Conservation (phyloP, 345 rosid genomes). For the Acer saccharum region DNA sequence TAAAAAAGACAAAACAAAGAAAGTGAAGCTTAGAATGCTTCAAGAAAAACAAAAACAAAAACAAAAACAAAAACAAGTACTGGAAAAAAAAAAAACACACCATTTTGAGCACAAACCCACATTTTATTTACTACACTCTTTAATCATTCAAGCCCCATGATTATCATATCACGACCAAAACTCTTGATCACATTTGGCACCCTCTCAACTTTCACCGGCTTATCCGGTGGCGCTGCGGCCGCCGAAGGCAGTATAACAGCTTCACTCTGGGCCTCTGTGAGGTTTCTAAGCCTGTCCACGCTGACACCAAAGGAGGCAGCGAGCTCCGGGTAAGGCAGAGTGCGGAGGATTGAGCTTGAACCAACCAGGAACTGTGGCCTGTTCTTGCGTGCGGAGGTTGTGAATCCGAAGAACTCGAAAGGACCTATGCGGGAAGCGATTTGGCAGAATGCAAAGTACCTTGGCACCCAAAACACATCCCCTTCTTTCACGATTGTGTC, state of each 20-base stretch:
- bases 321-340: slow-evolving; percentile 46
- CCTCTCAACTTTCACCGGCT: slow-evolving; percentile 3
- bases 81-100: no score
- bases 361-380: slow-evolving; percentile 85
- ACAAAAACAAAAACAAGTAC: no score
- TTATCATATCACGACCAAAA: slow-evolving; percentile 32
- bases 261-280: slow-evolving; percentile 54
- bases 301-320: slow-evolving; percentile 63
- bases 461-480: slow-evolving; percentile 79
- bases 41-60: no score
- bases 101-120: no score
- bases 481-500: slow-evolving; percentile 56
- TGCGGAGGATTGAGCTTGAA: slow-evolving; percentile 52
- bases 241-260: slow-evolving; percentile 69
- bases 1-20: no score
- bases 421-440: slow-evolving; percentile 64
- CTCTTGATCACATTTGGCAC: slow-evolving; percentile 16
- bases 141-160: slow-evolving; percentile 27
- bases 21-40: no score
- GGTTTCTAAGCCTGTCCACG: slow-evolving; percentile 34
- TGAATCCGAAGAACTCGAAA: slow-evolving; percentile 81
- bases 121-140: no score
- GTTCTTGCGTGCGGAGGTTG: slow-evolving; percentile 75
- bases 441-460: slow-evolving; percentile 87
- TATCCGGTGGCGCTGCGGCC: slow-evolving; percentile 47